Evolutionary conservation across 2,329 filamentous ascomycete genomes (phyloP).

Genomic region (Biscogniauxia mediterranea): DNA sequence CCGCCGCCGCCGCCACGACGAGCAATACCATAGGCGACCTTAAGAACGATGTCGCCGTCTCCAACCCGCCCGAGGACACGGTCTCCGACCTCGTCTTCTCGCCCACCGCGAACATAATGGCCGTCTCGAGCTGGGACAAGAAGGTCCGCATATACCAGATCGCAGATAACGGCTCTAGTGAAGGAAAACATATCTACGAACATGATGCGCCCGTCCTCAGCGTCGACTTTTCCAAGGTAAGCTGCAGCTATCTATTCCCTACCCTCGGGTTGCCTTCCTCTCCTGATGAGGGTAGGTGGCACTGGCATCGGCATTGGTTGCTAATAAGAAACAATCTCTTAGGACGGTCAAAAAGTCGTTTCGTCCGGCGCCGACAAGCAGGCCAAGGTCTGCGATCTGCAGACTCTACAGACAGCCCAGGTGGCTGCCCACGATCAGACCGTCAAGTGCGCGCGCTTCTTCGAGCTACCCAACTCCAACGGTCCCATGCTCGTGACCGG

Average conservation of each 20-base stretch:
- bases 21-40: constrained; percentile 76
- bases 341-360: constrained; percentile 90
- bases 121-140: constrained; percentile 94
- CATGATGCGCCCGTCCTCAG: constrained; percentile 82
- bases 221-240: constrained; percentile 84
- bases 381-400: constrained; percentile 83
- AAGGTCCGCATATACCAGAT: constrained; percentile 98
- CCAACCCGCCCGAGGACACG: constrained; percentile 79
- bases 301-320: background rate
- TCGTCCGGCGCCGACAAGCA: constrained; percentile 90
- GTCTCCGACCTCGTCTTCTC: constrained; percentile 82
- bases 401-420: constrained; percentile 63
- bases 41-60: constrained; percentile 80
- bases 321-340: constrained; percentile 7
- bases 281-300: background rate
- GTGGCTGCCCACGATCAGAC: constrained; percentile 83
- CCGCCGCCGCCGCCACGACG: constrained; percentile 58
- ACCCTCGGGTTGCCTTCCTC: background rate
- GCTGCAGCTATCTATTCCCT: constrained; percentile 26
- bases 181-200: constrained; percentile 82
- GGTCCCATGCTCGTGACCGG: constrained; percentile 87
- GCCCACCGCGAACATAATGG: constrained; percentile 68
- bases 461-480: constrained; percentile 61
- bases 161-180: constrained; percentile 69
- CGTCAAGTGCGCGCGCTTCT: constrained; percentile 75